These are phyloP conservation scores for Rhodotorula diobovata DNA, from an alignment of 768 basidiomycete genomes.

Conservation along the genomic window DNA sequence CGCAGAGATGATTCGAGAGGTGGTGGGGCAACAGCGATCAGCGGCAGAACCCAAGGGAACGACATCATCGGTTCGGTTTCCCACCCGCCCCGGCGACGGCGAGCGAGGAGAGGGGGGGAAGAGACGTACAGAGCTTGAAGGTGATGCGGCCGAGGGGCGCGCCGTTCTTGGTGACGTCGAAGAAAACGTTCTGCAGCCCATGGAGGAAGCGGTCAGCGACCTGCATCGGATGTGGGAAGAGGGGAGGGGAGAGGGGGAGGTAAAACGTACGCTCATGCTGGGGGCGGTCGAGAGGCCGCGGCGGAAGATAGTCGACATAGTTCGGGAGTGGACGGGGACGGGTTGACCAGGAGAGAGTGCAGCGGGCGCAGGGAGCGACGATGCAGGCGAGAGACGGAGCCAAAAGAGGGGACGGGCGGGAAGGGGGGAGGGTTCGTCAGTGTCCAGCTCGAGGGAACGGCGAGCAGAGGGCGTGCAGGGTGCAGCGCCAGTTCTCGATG, in stretches of 20 bases:
- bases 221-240: neutral
- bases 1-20: neutral
- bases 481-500: no score
- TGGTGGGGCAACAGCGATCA: neutral
- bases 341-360: no score
- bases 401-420: neutral
- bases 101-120: conserved; percentile 64
- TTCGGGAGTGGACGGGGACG: neutral
- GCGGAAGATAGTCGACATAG: conserved; percentile 29
- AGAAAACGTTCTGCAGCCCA: conserved; percentile 38
- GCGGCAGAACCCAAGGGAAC: no score
- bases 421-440: neutral
- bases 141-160: conserved; percentile 64
- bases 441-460: neutral
- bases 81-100: conserved; percentile 6
- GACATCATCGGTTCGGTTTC: no score
- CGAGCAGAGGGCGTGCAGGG: no score
- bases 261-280: conserved; percentile 32
- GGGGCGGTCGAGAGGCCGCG: conserved; percentile 32
- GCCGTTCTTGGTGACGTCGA: conserved; percentile 56
- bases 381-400: neutral
- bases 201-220: neutral
- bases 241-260: neutral
- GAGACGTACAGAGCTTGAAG: conserved; percentile 81
- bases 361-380: neutral